Evolutionary conservation across 306 rosid species (phyloP), one percentile per base, ranked within the genome.

Genomic region (Pachyrhizus erosus): DNA sequence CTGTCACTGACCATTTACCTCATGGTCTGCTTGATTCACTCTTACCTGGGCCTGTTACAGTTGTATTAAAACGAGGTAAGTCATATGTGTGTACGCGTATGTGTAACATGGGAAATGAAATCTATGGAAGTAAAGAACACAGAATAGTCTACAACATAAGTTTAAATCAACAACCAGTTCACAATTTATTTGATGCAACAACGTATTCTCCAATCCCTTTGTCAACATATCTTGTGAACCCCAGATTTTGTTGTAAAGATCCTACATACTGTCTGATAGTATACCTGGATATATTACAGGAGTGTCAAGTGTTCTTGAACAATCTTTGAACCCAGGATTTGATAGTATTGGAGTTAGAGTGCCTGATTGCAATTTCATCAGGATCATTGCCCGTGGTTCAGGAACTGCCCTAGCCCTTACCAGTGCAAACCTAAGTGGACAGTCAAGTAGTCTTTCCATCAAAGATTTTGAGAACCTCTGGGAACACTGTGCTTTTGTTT

Each of bases 1-100:
- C 98, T 40, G 84, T 88, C 71, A 90, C 86, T 9, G 91, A 91
- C 62, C 88, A 90, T 84, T 90, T 95, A 84, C 97, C 98, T 45
- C 69, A 66, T 76, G 91, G 90, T 72, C 85, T 95, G 79, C 96
- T 95, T 80, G 93, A 90, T 80, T 81, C 88, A 84, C 94, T 95
- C 70, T 91, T 95, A 57, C 98, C 98, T 0, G 98, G 98, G 18
- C 98, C 98, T 37, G 97, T 95, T n/a, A 93, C 98, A 13, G 90
- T 91, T 76, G 88, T 95, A 26, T 86, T 95, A 20, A 88, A 61
- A 40, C 88, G 98, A 90, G 98, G 98, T 78, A 14, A 55, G 68
- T 66, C 70, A 55, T 55, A 52, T 33, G 7, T 72, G 5, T 2
- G 40, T 43, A n/a, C n/a, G n/a, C n/a, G 61, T 33, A 29, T 58